These are phyloP conservation scores for Clohesyomyces aquaticus DNA, from an alignment of 495 filamentous ascomycete genomes.

Conservation along the genomic window DNA sequence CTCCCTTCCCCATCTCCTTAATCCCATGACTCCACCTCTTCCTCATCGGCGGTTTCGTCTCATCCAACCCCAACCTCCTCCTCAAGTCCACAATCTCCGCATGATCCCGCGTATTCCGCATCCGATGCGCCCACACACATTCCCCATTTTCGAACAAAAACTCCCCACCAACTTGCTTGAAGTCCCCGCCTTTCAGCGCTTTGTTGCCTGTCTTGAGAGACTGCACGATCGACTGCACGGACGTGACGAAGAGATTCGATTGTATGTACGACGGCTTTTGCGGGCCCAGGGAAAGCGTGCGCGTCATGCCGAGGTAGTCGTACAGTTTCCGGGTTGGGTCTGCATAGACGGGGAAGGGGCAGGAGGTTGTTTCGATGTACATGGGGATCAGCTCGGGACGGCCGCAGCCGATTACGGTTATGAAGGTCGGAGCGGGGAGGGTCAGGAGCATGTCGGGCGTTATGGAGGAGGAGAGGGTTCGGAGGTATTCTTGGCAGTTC, in stretches of 20 bases:
- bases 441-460: constrained; percentile 57
- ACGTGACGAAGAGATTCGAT: constrained; percentile 52
- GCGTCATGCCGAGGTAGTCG: constrained; percentile 70
- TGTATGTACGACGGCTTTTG: constrained; percentile 66
- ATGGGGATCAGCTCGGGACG: constrained; percentile 69
- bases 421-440: constrained; percentile 62
- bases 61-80: constrained; percentile 64
- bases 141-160: constrained; percentile 75
- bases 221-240: constrained; percentile 59
- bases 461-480: constrained; percentile 63
- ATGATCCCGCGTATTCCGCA: constrained; percentile 80
- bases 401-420: constrained; percentile 80
- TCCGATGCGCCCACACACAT: constrained; percentile 81
- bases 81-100: constrained; percentile 67
- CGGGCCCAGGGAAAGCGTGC: constrained; percentile 64
- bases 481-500: constrained; percentile 77
- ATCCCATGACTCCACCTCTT: constrained; percentile 40
- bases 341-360: constrained; percentile 79
- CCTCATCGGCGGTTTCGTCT: constrained; percentile 21
- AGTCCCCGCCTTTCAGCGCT: constrained; percentile 67
- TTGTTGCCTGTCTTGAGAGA: constrained; percentile 59
- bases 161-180: constrained; percentile 78
- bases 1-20: constrained; percentile 20
- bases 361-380: constrained; percentile 66
- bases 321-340: constrained; percentile 75